These are phyloP conservation scores for Leccinum boreale DNA, from an alignment of 768 basidiomycete genomes.

Conservation along the genomic window DNA sequence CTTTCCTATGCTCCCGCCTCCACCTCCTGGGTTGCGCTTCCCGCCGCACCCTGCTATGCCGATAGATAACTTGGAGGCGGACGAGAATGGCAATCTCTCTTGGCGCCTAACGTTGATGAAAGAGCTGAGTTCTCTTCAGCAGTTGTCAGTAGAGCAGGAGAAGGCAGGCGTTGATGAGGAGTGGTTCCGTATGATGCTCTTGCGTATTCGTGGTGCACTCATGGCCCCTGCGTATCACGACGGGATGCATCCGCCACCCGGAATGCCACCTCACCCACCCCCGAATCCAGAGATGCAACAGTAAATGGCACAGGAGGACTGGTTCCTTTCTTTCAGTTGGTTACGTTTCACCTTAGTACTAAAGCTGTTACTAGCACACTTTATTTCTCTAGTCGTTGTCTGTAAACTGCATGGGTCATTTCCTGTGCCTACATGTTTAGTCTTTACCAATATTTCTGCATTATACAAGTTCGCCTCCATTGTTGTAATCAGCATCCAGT, in stretches of 20 bases:
- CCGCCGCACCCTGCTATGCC: constrained; percentile 54
- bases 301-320: constrained; percentile 4
- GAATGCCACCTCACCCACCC: constrained; percentile 36
- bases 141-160: constrained; percentile 78
- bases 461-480: not conserved
- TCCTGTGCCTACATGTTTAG: not conserved
- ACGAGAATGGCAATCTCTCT: constrained; percentile 76
- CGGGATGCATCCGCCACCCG: constrained; percentile 36
- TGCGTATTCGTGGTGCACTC: constrained; percentile 71
- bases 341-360: constrained; percentile 4
- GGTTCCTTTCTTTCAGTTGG: not conserved
- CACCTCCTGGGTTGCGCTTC: constrained; percentile 55
- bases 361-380: not conserved
- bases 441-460: not conserved
- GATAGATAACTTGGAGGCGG: constrained; percentile 69
- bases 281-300: constrained; percentile 33
- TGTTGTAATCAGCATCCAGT: no score
- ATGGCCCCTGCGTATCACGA: constrained; percentile 47
- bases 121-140: constrained; percentile 71
- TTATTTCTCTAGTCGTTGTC: not conserved
- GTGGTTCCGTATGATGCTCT: constrained; percentile 84
- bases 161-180: constrained; percentile 78
- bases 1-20: constrained; percentile 60
- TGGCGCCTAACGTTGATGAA: constrained; percentile 82
- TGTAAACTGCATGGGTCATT: constrained; percentile 1